These are phyloP conservation scores for Pestalotiopsis sp. DNA, from an alignment of 2,329 filamentous ascomycete genomes.

Conservation along the genomic window DNA sequence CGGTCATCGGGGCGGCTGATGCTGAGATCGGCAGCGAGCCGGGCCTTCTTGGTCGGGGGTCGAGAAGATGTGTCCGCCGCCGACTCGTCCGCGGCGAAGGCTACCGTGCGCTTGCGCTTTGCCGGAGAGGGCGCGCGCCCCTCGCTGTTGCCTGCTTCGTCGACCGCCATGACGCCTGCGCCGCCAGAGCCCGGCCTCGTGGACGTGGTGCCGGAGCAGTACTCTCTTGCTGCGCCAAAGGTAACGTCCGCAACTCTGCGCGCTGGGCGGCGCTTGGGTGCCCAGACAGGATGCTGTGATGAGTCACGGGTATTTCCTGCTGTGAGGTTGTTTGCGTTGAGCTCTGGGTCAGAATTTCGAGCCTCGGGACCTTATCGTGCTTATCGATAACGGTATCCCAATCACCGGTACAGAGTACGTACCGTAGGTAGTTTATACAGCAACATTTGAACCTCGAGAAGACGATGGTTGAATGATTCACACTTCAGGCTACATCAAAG, in stretches of 20 bases:
- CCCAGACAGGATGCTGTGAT: neutral
- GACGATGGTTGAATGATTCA: no score
- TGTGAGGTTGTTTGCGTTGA: neutral
- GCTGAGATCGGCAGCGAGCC: constrained; percentile 25
- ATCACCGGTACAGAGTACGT: no score
- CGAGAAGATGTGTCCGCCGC: neutral
- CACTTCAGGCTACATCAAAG: no score
- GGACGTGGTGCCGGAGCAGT: no score
- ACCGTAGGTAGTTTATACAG: no score
- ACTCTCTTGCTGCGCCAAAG: neutral
- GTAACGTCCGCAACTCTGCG: neutral
- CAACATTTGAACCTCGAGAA: no score
- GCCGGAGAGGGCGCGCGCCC: constrained; percentile 3
- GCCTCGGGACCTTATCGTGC: neutral
- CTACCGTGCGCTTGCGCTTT: constrained; percentile 31
- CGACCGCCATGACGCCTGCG: neutral
- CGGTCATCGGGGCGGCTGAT: constrained; percentile 38
- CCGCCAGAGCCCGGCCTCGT: neutral
- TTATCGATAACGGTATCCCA: neutral
- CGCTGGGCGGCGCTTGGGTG: neutral
- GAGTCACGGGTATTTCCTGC: neutral
- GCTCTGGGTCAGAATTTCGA: neutral
- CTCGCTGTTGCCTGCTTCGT: neutral
- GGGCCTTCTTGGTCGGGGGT: constrained; percentile 24
- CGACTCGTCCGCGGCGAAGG: constrained; percentile 10